A percentile compares a stretch with the other conserved stretches of the same genome.
phyloP scores from a whole-genome alignment of 345 rosid genomes.

The Lepidium sativum region DNA sequence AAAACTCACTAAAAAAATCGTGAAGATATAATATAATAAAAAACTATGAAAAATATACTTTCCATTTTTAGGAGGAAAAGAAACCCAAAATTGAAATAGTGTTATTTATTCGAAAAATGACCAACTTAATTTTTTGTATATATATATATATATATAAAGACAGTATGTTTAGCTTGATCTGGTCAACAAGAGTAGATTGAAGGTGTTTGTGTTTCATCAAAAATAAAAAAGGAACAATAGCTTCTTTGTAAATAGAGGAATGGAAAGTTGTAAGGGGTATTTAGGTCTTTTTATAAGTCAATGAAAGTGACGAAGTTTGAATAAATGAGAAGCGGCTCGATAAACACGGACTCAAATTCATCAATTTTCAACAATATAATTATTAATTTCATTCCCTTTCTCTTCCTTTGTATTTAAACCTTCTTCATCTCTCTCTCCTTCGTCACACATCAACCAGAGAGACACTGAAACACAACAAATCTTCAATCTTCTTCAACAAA shows the following conservation, averaged over 20 bases:
- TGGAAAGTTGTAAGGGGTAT: neutral
- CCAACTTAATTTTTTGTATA: too few species aligned
- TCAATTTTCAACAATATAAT: neutral
- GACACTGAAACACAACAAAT: neutral
- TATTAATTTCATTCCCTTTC: neutral
- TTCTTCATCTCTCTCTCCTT: neutral
- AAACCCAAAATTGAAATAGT: too few species aligned
- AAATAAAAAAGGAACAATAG: neutral
- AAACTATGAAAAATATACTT: too few species aligned
- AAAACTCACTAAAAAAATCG: too few species aligned
- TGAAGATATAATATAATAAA: too few species aligned
- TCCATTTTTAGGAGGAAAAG: too few species aligned
- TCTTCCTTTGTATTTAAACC: slow-evolving; percentile 9
- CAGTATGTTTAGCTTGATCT: neutral
- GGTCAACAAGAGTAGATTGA: slow-evolving; percentile 1
- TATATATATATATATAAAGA: too few species aligned
- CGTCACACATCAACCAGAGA: neutral
- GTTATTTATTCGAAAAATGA: neutral
- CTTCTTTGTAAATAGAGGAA: neutral
- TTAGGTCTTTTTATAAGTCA: slow-evolving; percentile 13
- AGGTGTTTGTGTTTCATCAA: neutral
- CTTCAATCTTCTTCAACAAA: neutral
- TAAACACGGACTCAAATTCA: slow-evolving; percentile 22
- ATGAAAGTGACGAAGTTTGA: neutral
- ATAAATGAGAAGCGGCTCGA: neutral